Evolutionary conservation across 352 stramenopile genomes (phyloP).

Genomic region (Phytophthora hibernalis): DNA sequence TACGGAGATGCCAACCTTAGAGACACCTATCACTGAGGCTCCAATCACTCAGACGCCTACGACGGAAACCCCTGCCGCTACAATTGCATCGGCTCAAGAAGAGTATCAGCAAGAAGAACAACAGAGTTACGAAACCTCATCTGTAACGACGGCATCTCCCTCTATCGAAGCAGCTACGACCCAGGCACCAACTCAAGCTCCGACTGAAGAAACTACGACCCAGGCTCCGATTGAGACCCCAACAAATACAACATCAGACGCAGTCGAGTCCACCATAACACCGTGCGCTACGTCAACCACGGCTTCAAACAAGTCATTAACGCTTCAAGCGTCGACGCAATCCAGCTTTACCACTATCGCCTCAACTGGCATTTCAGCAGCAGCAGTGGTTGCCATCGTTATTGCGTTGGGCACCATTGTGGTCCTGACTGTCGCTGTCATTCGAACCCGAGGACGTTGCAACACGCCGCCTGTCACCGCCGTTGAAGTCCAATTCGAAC

Average conservation of each 20-base stretch:
- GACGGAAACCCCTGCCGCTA: neutral
- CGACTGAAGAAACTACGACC: slow-evolving; percentile 4
- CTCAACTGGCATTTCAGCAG: slow-evolving; percentile 20
- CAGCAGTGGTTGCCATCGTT: slow-evolving; percentile 28
- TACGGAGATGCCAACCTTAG: neutral
- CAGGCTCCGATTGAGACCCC: neutral
- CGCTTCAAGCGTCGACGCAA: slow-evolving; percentile 22
- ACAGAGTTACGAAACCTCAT: neutral
- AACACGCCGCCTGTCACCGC: neutral
- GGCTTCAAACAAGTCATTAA: slow-evolving; percentile 1
- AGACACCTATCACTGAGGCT: neutral
- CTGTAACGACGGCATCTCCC: neutral
- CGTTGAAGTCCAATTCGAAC: slow-evolving; percentile 15
- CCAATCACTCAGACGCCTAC: neutral
- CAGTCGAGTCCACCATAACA: slow-evolving; percentile 4
- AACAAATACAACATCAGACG: neutral
- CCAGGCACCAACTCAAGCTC: neutral
- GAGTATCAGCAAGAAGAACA: slow-evolving; percentile 9
- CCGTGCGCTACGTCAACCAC: slow-evolving; percentile 7
- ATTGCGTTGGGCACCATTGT: slow-evolving; percentile 26
- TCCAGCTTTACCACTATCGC: slow-evolving; percentile 10
- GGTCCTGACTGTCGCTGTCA: slow-evolving; percentile 23
- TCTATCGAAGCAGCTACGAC: neutral
- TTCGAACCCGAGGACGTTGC: slow-evolving; percentile 11
- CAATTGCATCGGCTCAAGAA: neutral